Conservation (phyloP, 192 early-diverging fungal genomes). For the Gonapodya sp. region DNA sequence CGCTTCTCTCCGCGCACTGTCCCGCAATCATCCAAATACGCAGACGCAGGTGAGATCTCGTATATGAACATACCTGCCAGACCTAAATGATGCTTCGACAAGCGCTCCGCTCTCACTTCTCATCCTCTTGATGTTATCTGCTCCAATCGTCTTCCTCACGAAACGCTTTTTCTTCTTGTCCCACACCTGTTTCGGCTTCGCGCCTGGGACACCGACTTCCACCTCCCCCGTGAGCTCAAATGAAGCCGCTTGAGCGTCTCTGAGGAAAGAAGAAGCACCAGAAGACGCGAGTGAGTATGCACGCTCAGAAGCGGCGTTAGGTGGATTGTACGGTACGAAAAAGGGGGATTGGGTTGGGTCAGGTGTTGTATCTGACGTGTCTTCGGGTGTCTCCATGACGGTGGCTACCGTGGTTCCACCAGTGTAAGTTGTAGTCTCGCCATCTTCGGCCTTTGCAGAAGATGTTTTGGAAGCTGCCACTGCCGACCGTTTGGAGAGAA, state of each 20-base stretch:
- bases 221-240: conserved; percentile 80
- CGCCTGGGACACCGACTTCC: conserved; percentile 40
- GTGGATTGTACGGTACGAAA: conserved; percentile 79
- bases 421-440: conserved; percentile 4
- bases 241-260: conserved; percentile 57
- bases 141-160: conserved; percentile 72
- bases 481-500: not conserved
- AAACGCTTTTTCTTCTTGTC: conserved; percentile 91
- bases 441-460: conserved; percentile 16
- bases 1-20: too few relatives aligned
- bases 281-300: conserved; percentile 39
- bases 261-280: not conserved
- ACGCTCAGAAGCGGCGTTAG: conserved; percentile 77
- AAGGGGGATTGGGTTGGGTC: conserved; percentile 67
- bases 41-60: too few relatives aligned
- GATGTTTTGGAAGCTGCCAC: conserved; percentile 22
- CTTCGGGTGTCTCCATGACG: conserved; percentile 16
- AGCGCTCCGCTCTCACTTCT: conserved; percentile 81
- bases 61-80: conserved; percentile 50
- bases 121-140: conserved; percentile 94
- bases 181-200: conserved; percentile 63
- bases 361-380: conserved; percentile 13
- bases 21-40: too few relatives aligned
- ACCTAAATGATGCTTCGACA: conserved; percentile 80
- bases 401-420: not conserved